A percentile compares a stretch with the other conserved stretches of the same genome.
Conservation (phyloP, 768 basidiomycete genomes). For the Boletus rex-veris region DNA sequence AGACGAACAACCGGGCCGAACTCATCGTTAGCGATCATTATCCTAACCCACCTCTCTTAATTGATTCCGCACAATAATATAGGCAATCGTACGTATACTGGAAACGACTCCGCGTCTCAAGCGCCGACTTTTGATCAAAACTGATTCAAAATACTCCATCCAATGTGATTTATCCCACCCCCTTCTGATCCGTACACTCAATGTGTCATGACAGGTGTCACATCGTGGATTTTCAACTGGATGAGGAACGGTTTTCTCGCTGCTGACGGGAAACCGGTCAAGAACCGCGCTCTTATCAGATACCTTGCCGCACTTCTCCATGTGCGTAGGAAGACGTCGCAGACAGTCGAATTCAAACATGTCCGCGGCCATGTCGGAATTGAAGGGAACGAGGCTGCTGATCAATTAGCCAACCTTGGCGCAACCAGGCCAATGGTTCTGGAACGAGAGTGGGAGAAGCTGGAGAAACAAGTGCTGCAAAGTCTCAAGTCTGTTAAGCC, state of each 20-base stretch:
- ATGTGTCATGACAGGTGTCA: conserved; percentile 52
- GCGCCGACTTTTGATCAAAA: conserved; percentile 66
- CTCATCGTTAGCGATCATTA: conserved; percentile 56
- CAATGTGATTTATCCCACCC: conserved; percentile 47
- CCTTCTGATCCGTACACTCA: conserved; percentile 5
- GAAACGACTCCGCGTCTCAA: conserved; percentile 62
- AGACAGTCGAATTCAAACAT: conserved; percentile 59
- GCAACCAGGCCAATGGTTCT: conserved; percentile 33
- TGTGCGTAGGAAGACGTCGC: conserved; percentile 46
- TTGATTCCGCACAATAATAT: conserved; percentile 29
- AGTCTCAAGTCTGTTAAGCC: conserved; percentile 9
- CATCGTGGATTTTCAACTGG: conserved; percentile 72
- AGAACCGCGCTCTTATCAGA: conserved; percentile 68
- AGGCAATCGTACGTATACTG: conserved; percentile 84
- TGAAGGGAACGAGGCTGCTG: conserved; percentile 85
- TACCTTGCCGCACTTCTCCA: conserved; percentile 66
- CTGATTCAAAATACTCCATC: conserved; percentile 84
- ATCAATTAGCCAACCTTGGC: conserved; percentile 65
- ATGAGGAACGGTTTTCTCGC: conserved; percentile 46
- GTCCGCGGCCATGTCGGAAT: conserved; percentile 79
- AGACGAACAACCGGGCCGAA: conserved; percentile 89
- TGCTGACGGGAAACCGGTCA: conserved; percentile 52
- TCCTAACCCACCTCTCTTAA: neutral
- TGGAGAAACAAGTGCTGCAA: conserved; percentile 16
- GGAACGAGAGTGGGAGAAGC: conserved; percentile 59